Conservation (phyloP, 306 rosid species). For the Castanea crenata region DNA sequence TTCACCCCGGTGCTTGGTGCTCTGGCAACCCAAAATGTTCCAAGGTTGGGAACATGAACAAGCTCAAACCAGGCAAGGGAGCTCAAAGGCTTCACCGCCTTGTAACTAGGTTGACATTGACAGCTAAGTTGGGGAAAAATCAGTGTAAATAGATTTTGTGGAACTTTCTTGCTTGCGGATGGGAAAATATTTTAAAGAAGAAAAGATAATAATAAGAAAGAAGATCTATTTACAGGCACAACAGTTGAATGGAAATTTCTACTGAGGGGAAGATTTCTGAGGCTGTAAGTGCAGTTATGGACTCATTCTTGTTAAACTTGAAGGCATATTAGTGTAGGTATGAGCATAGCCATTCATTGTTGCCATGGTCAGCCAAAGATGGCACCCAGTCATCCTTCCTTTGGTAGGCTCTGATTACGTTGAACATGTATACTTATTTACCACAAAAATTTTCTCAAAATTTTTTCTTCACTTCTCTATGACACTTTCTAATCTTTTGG, state of each 20-base stretch:
- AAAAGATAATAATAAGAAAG: neutral
- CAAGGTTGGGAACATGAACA: conserved; percentile 58
- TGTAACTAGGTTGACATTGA: conserved; percentile 25
- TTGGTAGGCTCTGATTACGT: conserved; percentile 24
- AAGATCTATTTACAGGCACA: conserved; percentile 12
- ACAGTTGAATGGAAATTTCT: conserved; percentile 4
- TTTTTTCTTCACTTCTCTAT: neutral
- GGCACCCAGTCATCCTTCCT: conserved; percentile 26
- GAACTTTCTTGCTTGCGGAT: conserved; percentile 19
- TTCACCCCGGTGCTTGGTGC: conserved; percentile 96
- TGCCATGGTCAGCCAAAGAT: conserved; percentile 19
- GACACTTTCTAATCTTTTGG: neutral
- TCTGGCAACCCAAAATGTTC: conserved; percentile 70
- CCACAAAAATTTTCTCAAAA: neutral
- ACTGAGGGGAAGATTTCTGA: neutral
- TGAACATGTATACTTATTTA: conserved; percentile 17
- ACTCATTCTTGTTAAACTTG: neutral
- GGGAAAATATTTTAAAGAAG: neutral
- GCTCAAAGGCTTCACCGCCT: conserved; percentile 60
- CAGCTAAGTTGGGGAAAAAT: conserved; percentile 47
- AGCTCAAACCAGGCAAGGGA: conserved; percentile 75
- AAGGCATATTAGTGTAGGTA: conserved; percentile 3
- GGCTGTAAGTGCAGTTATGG: neutral
- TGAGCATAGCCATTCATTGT: conserved; percentile 22
- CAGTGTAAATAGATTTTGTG: conserved; percentile 65